Evolutionary conservation across 768 basidiomycete species (phyloP), one percentile per base, ranked within the genome.

Genomic region (Rhizopogon sp.): DNA sequence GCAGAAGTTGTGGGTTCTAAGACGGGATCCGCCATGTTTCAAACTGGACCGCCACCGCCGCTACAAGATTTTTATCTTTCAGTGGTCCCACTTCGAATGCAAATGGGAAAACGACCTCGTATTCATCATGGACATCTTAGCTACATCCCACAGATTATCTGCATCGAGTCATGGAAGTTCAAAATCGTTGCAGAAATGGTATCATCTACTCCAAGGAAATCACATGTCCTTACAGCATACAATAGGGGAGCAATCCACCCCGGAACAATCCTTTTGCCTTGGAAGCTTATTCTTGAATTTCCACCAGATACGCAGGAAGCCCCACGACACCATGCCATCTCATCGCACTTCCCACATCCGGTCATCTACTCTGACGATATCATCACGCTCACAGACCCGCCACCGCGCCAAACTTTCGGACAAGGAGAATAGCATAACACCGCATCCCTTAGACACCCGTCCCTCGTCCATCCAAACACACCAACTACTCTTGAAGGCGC

Each of bases 401-500:
- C 46, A 13, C 22, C 6, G 20, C 35, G 35, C 22, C 16, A 49
- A 5, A 37, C 22, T 11, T 1, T 2, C 14, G 22, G 33, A 22
- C 33, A 37, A 49, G 3, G 8, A 16, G 5, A 14, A 22, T 49
- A 14, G 20, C 35, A 16, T 10, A 17, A 16, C 31, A 49, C 33
- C 5, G 47, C 47, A 35, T 16, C 14, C 35, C 22, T 37, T 22
- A 22, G 35, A 37, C 22, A 14, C 13, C 13, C 5, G 9, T 33
- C 16, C 31, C 11, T 45, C 42, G 39, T 16, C 42, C 28, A 22
- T 16, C 5, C 29, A 55, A 8, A 58, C 64, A 2, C 44, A 54
- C 44, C 52, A 58, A 14, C 44, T 71, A 40, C 61, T 75, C 11
- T 58, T 60, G 17, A 62, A 69, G 53, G 68, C 67, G 53, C 64